Evolutionary conservation across 805 yeast species (phyloP), one percentile per base, ranked within the genome.

Genomic region (Metschnikowia gruessii): DNA sequence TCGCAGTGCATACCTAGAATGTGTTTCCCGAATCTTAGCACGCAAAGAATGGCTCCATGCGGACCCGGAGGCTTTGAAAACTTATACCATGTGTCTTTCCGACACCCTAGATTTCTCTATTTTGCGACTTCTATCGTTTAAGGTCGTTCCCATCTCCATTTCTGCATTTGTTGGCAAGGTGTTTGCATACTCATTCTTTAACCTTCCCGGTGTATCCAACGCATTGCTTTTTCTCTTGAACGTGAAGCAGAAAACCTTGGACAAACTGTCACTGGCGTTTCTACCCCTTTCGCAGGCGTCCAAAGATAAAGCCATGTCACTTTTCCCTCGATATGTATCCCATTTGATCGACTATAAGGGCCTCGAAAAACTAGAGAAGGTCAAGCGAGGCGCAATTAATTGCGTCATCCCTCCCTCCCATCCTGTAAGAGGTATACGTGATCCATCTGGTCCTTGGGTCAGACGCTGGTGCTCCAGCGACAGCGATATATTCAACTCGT

Each of bases 121-220:
- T 11, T 60, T 66, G 42, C 74, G 76, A 53, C 64, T 82, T 46
- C 59, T 65, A 29, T 65, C 72, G 40, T 56, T 73, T 46, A 82
- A 82, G 51, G 70, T 70, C 19, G 66, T 82, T 10, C 72, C 87
- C 0, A 62, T 81, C n/a, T 71, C 84, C 5, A 63, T 77, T 17
- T 71, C 80, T 18, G 88, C 89, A 3, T 83, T 85, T 54, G 68
- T 81, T 11, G 92, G 92, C 5, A 85, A 85, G 56, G 75, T 82
- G 3, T 76, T 85, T 60, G 90, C 90, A 1, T 79, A 81, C 57
- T 68, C 81, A 3, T 85, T 75, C 52, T 76, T 77, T 59, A 66
- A 72, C 50, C 63, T 83, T 3, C 81, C 82, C 0, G 71, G 76
- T 22, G 75, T 83, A 4, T 78, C 85, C 15, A 72, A 72, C 42